These are phyloP conservation scores for Trichophyton equinum DNA, from an alignment of 2,329 filamentous ascomycete species.

Conservation along the genomic window DNA sequence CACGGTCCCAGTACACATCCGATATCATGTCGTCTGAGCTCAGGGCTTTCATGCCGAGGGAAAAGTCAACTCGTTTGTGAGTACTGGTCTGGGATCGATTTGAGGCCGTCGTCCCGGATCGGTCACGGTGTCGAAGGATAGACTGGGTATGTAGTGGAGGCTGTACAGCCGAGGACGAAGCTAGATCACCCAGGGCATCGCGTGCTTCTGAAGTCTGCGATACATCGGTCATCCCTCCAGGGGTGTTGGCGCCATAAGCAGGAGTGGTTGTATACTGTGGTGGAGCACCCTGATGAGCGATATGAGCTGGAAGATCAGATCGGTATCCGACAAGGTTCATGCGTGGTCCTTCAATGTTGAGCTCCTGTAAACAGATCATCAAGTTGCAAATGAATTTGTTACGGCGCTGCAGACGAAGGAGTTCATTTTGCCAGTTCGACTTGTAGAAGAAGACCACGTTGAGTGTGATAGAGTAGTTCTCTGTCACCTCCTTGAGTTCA, in stretches of 20 bases:
- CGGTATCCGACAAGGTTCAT: slow-evolving; percentile 59
- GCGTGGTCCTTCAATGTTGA: slow-evolving; percentile 74
- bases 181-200: slow-evolving; percentile 20
- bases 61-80: slow-evolving; percentile 56
- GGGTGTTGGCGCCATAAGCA: slow-evolving; percentile 24
- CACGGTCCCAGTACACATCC: slow-evolving; percentile 51
- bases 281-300: slow-evolving; percentile 41
- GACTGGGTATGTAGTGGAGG: slow-evolving; percentile 33
- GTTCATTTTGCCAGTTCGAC: slow-evolving; percentile 89
- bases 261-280: slow-evolving; percentile 28
- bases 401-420: slow-evolving; percentile 74
- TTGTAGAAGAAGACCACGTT: slow-evolving; percentile 98
- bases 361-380: slow-evolving; percentile 70
- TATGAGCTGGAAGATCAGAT: slow-evolving; percentile 53
- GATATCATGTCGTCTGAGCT: slow-evolving; percentile 47
- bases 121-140: slow-evolving; percentile 39
- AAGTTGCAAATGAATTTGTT: slow-evolving; percentile 91
- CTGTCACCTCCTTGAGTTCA: slow-evolving; percentile 64
- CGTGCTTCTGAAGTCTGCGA: slow-evolving; percentile 21
- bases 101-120: slow-evolving; percentile 22
- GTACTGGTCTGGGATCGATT: slow-evolving; percentile 45
- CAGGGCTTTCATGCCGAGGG: slow-evolving; percentile 52
- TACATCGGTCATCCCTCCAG: slow-evolving; percentile 25
- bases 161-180: slow-evolving; percentile 25
- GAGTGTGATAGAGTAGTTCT: slow-evolving; percentile 73